Base-by-base conservation (phyloP, 768 basidiomycete genomes). In the Leccinum arenicola region DNA sequence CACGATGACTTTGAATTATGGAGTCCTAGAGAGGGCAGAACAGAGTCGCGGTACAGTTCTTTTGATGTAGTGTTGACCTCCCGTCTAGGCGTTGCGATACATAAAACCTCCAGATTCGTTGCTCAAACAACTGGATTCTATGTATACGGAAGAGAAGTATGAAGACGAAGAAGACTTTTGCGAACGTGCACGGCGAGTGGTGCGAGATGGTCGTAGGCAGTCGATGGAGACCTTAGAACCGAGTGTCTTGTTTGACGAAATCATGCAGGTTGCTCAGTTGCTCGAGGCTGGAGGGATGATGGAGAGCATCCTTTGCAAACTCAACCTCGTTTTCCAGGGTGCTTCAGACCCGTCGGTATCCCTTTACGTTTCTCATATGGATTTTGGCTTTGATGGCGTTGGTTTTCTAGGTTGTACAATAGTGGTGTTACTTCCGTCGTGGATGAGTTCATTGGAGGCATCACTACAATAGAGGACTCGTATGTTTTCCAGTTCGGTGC, bases 1-100 rank as follows among this genome's bases (percentile, higher is more conserved):
- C 76, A 88, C 40, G 95, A 98, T 68, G 97, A 99, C 75, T 98
- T 98, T 70, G 95, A 98, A 70, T 75, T 97, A 2, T 98, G 97
- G 97, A 94, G 90, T 70, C 97, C 97, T 0, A 92, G 91, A 59
- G 89, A 95, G 68, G 87, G 86, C 50, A 84, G 97, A n/a, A 76
- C 82, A 40, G 95, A 98, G 68, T 25, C 25, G 25, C 4, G 25
- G 25, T 25, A 25, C 25, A 3, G 25, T 25, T 25, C 25, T 25
- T 25, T 25, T 4, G 25, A 25, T 25, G 25, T 25, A 25, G 25
- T 25, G 25, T 25, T 25, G 25, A 25, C 25, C 25, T 25, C 25
- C 25, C 25, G 25, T 25, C 25, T 25, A 25, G 25, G 25, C 85
- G 4, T 76, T 95, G 9, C 82, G 86, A 60, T 92, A 92, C 64